These are phyloP conservation scores for Kluyveromyces nonfermentans DNA, from an alignment of 805 yeast species.

Conservation along the genomic window DNA sequence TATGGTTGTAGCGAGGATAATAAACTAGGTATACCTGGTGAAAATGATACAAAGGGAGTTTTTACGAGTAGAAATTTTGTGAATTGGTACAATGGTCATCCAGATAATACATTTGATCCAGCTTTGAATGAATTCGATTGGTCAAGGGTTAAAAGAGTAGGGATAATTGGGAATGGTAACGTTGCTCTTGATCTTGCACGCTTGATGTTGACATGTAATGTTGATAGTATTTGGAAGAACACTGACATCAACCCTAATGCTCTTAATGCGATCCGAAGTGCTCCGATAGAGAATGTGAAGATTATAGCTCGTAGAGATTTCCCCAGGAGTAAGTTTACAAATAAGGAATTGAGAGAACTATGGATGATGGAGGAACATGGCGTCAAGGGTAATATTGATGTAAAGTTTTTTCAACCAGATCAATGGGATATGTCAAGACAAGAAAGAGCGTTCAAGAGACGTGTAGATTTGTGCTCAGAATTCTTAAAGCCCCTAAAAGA, in stretches of 20 bases:
- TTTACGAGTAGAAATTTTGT: slow-evolving; percentile 79
- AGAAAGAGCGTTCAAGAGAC: slow-evolving; percentile 53
- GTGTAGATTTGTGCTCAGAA: slow-evolving; percentile 53
- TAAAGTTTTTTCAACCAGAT: slow-evolving; percentile 24
- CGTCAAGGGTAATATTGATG: slow-evolving; percentile 39
- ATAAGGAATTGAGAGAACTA: slow-evolving; percentile 83
- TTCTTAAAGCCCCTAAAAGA: slow-evolving; percentile 32
- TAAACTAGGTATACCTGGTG: slow-evolving; percentile 49
- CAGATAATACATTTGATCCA: slow-evolving; percentile 34
- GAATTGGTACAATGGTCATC: slow-evolving; percentile 94
- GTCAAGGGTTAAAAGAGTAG: slow-evolving; percentile 50
- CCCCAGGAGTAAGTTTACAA: slow-evolving; percentile 79
- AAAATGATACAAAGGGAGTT: slow-evolving; percentile 48
- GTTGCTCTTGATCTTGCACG: slow-evolving; percentile 91
- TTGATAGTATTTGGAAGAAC: slow-evolving; percentile 43
- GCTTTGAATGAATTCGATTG: slow-evolving; percentile 47
- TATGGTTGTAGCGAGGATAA: slow-evolving; percentile 69
- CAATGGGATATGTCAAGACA: slow-evolving; percentile 20
- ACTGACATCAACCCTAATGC: slow-evolving; percentile 74
- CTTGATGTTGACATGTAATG: slow-evolving; percentile 46
- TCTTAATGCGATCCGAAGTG: slow-evolving; percentile 38
- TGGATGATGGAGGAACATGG: slow-evolving; percentile 48
- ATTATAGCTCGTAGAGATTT: slow-evolving; percentile 84
- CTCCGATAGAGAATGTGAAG: slow-evolving; percentile 53
- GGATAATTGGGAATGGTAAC: slow-evolving; percentile 93